phyloP scores from a whole-genome alignment of 768 basidiomycete genomes.

The Boletus vinaceobasis region DNA sequence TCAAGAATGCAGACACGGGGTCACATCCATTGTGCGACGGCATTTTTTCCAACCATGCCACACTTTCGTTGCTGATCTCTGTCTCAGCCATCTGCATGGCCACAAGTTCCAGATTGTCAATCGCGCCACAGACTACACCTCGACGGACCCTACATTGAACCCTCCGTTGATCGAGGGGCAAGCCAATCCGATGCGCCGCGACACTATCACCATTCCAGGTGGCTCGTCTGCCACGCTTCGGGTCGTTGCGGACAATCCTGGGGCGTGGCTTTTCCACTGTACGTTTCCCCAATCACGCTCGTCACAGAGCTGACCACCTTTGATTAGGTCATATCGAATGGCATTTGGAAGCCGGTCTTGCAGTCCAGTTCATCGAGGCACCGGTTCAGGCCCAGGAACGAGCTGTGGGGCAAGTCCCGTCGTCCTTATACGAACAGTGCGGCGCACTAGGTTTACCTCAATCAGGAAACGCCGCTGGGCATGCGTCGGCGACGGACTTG shows the following conservation, averaged over 20 bases:
- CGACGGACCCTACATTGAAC: conserved; percentile 72
- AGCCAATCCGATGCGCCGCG: conserved; percentile 86
- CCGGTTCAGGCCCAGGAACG: conserved; percentile 65
- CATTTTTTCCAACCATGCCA: neutral
- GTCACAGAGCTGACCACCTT: neutral
- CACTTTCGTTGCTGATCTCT: neutral
- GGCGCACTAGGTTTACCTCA: conserved; percentile 50
- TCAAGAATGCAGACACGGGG: conserved; percentile 68
- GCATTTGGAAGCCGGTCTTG: conserved; percentile 84
- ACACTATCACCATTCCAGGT: conserved; percentile 78
- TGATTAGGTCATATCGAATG: conserved; percentile 75
- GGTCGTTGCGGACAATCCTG: conserved; percentile 88
- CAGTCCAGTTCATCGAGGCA: conserved; percentile 80
- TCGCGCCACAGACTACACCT: conserved; percentile 66
- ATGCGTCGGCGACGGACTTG: conserved; percentile 65
- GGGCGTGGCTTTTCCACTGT: conserved; percentile 86
- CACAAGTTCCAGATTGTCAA: conserved; percentile 83
- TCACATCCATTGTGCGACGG: conserved; percentile 78
- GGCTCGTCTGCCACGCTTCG: conserved; percentile 69
- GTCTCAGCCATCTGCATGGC: conserved; percentile 80
- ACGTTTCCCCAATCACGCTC: conserved; percentile 26
- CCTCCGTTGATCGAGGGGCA: conserved; percentile 77
- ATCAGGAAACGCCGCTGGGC: conserved; percentile 88
- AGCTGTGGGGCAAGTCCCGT: conserved; percentile 45
- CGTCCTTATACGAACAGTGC: conserved; percentile 70